Conservation (phyloP, 805 yeast genomes). For the Metschnikowia shivogae region DNA sequence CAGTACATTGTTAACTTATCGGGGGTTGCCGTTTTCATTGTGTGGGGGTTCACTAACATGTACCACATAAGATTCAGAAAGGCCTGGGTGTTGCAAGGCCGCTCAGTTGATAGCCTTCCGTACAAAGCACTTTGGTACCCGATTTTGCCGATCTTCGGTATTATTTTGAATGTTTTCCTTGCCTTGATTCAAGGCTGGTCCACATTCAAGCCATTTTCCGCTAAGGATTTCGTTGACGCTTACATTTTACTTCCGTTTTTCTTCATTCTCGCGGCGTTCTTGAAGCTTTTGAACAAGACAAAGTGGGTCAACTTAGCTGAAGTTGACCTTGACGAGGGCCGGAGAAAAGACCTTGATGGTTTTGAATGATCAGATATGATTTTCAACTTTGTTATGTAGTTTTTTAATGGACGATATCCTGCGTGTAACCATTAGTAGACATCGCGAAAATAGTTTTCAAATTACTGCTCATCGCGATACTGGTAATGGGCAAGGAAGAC, state of each 20-base stretch:
- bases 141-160: slow-evolving; percentile 44
- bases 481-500: slow-evolving; percentile 23
- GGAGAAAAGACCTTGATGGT: slow-evolving; percentile 35
- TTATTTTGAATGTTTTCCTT: slow-evolving; percentile 47
- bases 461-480: slow-evolving; percentile 1
- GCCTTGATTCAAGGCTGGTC: slow-evolving; percentile 68
- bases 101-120: slow-evolving; percentile 31
- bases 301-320: slow-evolving; percentile 40
- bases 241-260: slow-evolving; percentile 62
- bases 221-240: slow-evolving; percentile 47
- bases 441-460: slow-evolving; percentile 4
- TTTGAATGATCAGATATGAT: neutral
- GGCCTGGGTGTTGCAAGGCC: slow-evolving; percentile 38
- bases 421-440: slow-evolving; percentile 4
- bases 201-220: slow-evolving; percentile 53
- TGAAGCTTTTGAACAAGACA: slow-evolving; percentile 36
- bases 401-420: neutral
- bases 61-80: slow-evolving; percentile 55
- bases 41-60: slow-evolving; percentile 59
- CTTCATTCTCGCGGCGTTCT: slow-evolving; percentile 36
- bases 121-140: slow-evolving; percentile 47
- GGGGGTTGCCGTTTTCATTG: slow-evolving; percentile 65
- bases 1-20: slow-evolving; percentile 56
- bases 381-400: neutral
- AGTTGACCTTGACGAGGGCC: slow-evolving; percentile 50